Base-by-base conservation (phyloP, 441 rosid species). In the Gossypium gossypioides region DNA sequence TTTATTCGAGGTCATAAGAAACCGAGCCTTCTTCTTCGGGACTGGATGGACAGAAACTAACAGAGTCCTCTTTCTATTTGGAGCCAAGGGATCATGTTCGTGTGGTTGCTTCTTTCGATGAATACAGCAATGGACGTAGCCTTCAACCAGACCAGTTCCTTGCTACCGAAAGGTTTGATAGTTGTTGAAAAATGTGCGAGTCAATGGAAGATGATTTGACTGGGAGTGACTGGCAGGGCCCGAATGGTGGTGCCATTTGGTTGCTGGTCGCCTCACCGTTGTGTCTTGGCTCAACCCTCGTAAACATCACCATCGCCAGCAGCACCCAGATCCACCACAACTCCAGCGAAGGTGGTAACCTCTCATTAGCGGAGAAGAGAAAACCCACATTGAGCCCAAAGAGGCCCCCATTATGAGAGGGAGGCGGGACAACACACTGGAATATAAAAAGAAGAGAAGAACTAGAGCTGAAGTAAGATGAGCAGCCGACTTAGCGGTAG, bases 181-280 rank as follows among this genome's bases (percentile, higher is more conserved):
- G 3, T 25, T 25, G 34, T 29, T 29, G 34, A 29, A 91, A 74
- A 82, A 72, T 42, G 87, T 86, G 68, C 89, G 91, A 83, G 85
- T 84, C 62, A 91, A 91, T 59, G 86, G 81, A 86, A 80, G 88
- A 84, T 34, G 89, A 75, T 72, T 72, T 89, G 15, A 87, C 93
- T 95, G 99, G 99, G 97, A 91, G 78, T 81, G 86, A 8, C 93
- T 95, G 0, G 96, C 84, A 0, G 99, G 99, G 29, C 96, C 97
- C 0, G 73, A 74, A 55, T 92, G 99, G 97, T 95, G 99, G 97
- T 95, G 97, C 58, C 97, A 95, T 79, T 72, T 92, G 75, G 68
- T 78, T 64, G 94, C 97, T 64, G 83, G 81, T 72, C 84, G 89
- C 77, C 83, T 88, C 9, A 73, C 74, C 58, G 89, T 89, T 19